phyloP scores from a whole-genome alignment of 1,139 yeast species.

The Saccharomycopsis hybrid region DNA sequence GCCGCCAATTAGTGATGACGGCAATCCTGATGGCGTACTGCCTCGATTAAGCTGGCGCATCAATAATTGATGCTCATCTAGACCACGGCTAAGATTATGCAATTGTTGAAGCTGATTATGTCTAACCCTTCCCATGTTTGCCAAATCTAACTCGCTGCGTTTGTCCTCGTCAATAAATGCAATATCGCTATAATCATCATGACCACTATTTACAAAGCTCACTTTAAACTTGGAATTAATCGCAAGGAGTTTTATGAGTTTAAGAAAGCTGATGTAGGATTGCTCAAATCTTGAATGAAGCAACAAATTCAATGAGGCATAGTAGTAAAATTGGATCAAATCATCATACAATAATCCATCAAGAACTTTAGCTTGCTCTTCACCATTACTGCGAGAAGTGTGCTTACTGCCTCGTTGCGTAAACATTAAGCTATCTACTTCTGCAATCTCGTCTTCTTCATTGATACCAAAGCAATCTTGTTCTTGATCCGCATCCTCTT shows the following conservation, averaged over 20 bases:
- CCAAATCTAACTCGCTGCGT: background rate
- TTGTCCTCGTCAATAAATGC: background rate
- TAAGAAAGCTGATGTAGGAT: constrained; percentile 22
- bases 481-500: background rate
- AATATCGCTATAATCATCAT: too few relatives aligned
- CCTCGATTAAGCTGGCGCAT: too few relatives aligned
- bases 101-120: too few relatives aligned
- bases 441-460: background rate
- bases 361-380: background rate
- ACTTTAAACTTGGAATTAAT: constrained; percentile 8
- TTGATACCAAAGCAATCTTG: background rate
- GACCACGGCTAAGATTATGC: too few relatives aligned
- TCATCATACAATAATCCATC: constrained; percentile 14
- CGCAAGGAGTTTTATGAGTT: constrained; percentile 17
- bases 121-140: background rate
- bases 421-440: background rate
- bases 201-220: too few relatives aligned
- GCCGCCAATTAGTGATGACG: too few relatives aligned
- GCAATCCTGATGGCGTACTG: too few relatives aligned
- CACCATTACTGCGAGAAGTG: too few relatives aligned
- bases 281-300: constrained; percentile 20
- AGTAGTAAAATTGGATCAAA: constrained; percentile 14
- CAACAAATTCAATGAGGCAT: constrained; percentile 3
- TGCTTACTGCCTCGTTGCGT: background rate
- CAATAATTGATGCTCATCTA: too few relatives aligned